A percentile compares a stretch with the other conserved stretches of the same genome.
Conservation (phyloP, 352 stramenopile species). For the Phytophthora cryptogea region DNA sequence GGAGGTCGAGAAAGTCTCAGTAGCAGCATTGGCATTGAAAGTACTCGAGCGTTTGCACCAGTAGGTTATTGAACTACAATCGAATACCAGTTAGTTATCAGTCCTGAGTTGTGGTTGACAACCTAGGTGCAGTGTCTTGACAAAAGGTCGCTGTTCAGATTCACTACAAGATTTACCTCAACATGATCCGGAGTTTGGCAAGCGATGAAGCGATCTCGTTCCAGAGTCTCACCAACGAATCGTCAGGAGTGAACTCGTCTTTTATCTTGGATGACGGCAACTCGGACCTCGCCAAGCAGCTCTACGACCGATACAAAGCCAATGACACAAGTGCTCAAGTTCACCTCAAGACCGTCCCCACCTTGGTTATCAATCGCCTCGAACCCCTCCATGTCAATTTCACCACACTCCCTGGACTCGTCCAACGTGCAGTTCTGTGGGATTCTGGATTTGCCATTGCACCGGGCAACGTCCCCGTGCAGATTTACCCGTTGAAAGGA, state of each 20-base stretch:
- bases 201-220: neutral
- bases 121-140: neutral
- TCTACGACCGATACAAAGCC: conserved; percentile 29
- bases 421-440: conserved; percentile 44
- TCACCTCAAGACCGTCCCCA: conserved; percentile 14
- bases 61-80: neutral
- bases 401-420: conserved; percentile 21
- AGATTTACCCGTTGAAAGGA: conserved; percentile 25
- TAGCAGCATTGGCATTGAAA: conserved; percentile 1
- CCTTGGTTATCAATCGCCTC: conserved; percentile 12
- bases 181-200: neutral
- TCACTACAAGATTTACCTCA: neutral
- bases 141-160: neutral
- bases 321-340: conserved; percentile 5
- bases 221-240: neutral
- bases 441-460: conserved; percentile 37
- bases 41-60: neutral
- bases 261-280: conserved; percentile 40
- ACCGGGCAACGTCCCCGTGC: conserved; percentile 10
- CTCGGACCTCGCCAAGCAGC: conserved; percentile 42
- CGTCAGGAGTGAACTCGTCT: conserved; percentile 1
- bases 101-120: neutral
- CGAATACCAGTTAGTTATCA: neutral
- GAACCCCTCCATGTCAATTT: conserved; percentile 23
- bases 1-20: conserved; percentile 3